Base-by-base conservation (phyloP, 2,329 filamentous ascomycete species). In the Scytalidium lignicola region DNA sequence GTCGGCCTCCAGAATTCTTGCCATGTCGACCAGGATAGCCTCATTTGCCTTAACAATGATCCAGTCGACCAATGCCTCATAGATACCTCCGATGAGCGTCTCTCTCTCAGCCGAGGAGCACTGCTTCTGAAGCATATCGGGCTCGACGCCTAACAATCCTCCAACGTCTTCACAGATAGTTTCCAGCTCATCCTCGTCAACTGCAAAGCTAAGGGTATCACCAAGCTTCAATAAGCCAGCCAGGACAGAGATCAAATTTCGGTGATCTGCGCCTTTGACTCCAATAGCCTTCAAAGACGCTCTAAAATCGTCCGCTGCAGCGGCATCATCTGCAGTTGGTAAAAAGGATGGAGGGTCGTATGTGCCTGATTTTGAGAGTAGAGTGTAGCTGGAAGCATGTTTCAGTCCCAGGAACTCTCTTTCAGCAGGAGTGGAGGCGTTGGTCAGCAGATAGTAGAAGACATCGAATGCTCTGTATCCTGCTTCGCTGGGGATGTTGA, bases 401-500 rank as follows among this genome's bases (percentile, higher is more conserved):
- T 90, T 87, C 23, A 99, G 78, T 21, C 86, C 83, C 13, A 99
- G 73, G 52, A 91, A 95, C 64, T 97, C 92, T 49, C 90, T 79
- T 70, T 99, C 93, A 1, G 90, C 85, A 3, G 86, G 83, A 1
- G 89, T 93, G 0, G 93, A 95, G 1, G 88, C 87, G n/a, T 88
- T 90, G 0, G 91, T 95, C 40, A 97, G 77, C 1, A 99, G 81
- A 62, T 96, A 97, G 71, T 99, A 97, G 65, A 99, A 97, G 44
- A 95, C 93, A 63, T 99, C 92, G 59, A 99, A 99, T 3, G 92
- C 93, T 54, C 93, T 85, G 67, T 90, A 90, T 12, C 93, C 93
- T 6, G 82, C 64, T 63, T 96, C 83, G 0, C 83, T 69, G 0
- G 93, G 88, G 15, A 99, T 82, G 49, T 87, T 83, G 15, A 96